Conservation (phyloP, 495 filamentous ascomycete genomes). For the Aspergillus funiculosus region DNA sequence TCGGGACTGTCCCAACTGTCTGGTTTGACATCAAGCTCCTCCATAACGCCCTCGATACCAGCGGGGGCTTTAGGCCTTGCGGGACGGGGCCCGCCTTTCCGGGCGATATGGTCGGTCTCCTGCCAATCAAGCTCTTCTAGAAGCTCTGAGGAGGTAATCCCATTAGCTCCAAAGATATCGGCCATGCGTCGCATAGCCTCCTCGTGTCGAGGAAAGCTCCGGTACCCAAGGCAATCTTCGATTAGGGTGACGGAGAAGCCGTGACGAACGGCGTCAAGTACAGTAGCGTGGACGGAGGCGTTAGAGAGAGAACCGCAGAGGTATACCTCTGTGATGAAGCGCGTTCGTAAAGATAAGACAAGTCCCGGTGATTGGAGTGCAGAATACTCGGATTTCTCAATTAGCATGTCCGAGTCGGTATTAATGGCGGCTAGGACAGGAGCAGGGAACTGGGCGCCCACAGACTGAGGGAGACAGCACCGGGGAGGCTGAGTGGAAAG, state of each 20-base stretch:
- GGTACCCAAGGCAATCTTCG: conserved; percentile 85
- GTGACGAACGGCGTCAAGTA: conserved; percentile 80
- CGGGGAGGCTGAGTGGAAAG: conserved; percentile 46
- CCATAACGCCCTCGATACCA: conserved; percentile 38
- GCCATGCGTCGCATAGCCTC: conserved; percentile 71
- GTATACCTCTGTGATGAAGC: conserved; percentile 85
- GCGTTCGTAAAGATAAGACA: conserved; percentile 63
- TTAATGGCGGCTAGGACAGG: conserved; percentile 52
- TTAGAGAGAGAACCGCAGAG: conserved; percentile 88
- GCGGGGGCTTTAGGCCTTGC: conserved; percentile 19
- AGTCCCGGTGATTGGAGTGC: conserved; percentile 72
- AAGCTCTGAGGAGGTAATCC: conserved; percentile 54
- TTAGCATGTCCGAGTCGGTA: conserved; percentile 54
- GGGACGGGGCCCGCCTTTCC: conserved; percentile 15
- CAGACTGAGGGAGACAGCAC: conserved; percentile 55
- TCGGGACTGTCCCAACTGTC: not conserved
- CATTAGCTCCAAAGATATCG: conserved; percentile 67
- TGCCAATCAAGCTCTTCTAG: conserved; percentile 48
- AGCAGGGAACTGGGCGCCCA: conserved; percentile 63
- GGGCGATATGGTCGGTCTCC: conserved; percentile 40
- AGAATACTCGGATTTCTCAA: conserved; percentile 83
- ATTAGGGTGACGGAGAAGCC: conserved; percentile 80
- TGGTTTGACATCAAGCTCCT: conserved; percentile 28
- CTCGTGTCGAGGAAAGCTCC: conserved; percentile 63
- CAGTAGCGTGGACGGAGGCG: conserved; percentile 85